A percentile compares a stretch with the other conserved stretches of the same genome.
Evolutionary conservation across 371 early-diverging fungal species (phyloP).

Genomic region (Umbelopsis sp.): DNA sequence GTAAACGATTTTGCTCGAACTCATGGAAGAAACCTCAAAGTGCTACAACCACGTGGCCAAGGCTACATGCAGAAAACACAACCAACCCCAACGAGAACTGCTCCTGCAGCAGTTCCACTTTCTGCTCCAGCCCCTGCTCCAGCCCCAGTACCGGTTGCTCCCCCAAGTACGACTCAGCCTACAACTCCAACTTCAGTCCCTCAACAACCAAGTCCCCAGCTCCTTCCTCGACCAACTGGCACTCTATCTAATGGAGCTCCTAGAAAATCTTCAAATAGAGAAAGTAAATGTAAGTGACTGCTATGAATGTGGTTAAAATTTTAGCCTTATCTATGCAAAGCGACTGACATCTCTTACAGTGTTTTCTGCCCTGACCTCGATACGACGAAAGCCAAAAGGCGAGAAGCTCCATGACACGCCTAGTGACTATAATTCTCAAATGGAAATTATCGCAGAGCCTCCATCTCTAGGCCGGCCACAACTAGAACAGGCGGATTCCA

Average conservation of each 20-base stretch:
- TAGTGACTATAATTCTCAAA: background rate
- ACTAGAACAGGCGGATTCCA: background rate
- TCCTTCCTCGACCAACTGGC: background rate
- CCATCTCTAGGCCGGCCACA: background rate
- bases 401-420: background rate
- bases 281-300: background rate
- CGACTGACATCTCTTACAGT: background rate
- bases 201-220: background rate
- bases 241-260: background rate
- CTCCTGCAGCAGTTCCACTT: too few species aligned
- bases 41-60: background rate
- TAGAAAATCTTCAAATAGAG: slow-evolving; percentile 2
- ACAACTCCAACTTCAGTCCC: background rate
- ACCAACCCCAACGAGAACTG: too few species aligned
- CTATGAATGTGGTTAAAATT: background rate
- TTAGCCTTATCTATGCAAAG: background rate
- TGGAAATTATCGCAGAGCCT: background rate
- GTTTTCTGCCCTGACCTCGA: background rate
- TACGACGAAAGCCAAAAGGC: slow-evolving; percentile 4
- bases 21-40: slow-evolving; percentile 21
- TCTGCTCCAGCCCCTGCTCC: background rate
- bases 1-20: slow-evolving; percentile 22
- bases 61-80: too few species aligned
- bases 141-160: background rate
- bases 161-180: background rate